Percentiles rank a stretch among this genome's conserved stretches.
Conservation (phyloP, 202 grass and related monocot genomes). For the Zoysia matrella region DNA sequence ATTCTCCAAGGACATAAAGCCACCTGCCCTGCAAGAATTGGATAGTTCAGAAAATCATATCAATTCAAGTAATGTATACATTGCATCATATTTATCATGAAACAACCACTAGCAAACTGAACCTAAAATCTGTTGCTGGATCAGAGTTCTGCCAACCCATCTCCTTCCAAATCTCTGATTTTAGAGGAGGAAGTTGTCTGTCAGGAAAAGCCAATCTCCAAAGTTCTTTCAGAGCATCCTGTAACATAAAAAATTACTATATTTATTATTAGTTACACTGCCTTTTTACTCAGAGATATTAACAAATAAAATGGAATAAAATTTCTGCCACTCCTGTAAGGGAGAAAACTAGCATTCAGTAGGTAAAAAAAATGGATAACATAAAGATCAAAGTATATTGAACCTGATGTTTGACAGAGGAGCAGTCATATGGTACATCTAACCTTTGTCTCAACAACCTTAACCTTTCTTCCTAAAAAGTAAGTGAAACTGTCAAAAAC, state of each 20-base stretch:
- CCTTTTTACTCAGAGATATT: slow-evolving; percentile 9
- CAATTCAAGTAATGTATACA: slow-evolving; percentile 18
- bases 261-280: not conserved
- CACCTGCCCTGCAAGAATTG: slow-evolving; percentile 59
- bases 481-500: slow-evolving; percentile 33
- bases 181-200: slow-evolving; percentile 69
- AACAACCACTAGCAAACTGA: slow-evolving; percentile 16
- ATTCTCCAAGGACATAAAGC: slow-evolving; percentile 84
- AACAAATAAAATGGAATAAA: not conserved
- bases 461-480: slow-evolving; percentile 76
- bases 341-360: slow-evolving; percentile 29
- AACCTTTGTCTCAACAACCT: slow-evolving; percentile 68
- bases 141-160: slow-evolving; percentile 97
- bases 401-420: slow-evolving; percentile 73
- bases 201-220: slow-evolving; percentile 82
- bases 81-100: slow-evolving; percentile 17
- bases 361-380: not conserved
- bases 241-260: slow-evolving; percentile 34
- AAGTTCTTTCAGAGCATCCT: slow-evolving; percentile 88
- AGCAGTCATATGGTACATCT: slow-evolving; percentile 69
- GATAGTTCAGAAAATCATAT: slow-evolving; percentile 16
- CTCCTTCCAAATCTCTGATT: slow-evolving; percentile 92
- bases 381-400: slow-evolving; percentile 10
- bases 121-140: slow-evolving; percentile 85
- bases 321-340: slow-evolving; percentile 7